Evolutionary conservation across 768 basidiomycete genomes (phyloP).

Genomic region (Collybiopsis luxurians): DNA sequence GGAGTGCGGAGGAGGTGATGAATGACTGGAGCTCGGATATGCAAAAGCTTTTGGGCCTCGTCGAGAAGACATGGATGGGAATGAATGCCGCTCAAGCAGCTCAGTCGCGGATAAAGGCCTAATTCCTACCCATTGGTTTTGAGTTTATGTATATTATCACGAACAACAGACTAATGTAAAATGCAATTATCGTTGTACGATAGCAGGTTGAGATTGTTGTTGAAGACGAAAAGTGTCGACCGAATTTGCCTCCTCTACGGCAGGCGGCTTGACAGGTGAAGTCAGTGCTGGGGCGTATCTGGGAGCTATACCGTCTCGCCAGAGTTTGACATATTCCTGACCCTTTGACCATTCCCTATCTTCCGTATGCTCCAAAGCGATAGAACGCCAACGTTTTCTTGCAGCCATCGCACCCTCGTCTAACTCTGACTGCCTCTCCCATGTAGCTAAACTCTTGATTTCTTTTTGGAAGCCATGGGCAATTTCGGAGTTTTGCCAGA

Average conservation of each 20-base stretch:
- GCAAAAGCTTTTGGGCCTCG: conserved; percentile 83
- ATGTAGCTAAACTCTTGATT: conserved; percentile 56
- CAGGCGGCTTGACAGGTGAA: conserved; percentile 27
- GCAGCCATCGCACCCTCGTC: conserved; percentile 62
- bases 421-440: conserved; percentile 51
- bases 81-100: conserved; percentile 90
- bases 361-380: conserved; percentile 46
- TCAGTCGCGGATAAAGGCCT: conserved; percentile 54
- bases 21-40: conserved; percentile 99
- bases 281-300: conserved; percentile 60
- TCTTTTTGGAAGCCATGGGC: conserved; percentile 61
- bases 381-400: conserved; percentile 76
- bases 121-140: background rate
- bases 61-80: conserved; percentile 99
- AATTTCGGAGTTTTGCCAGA: conserved; percentile 59
- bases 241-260: background rate
- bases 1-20: conserved; percentile 88
- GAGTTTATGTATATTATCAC: no score
- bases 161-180: no score
- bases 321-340: conserved; percentile 66
- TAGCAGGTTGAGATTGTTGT: background rate
- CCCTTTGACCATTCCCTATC: conserved; percentile 67
- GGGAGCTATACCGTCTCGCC: conserved; percentile 68
- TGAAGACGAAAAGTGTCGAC: background rate
- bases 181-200: background rate